Evolutionary conservation across 192 early-diverging fungal genomes (phyloP), one percentile per base, ranked within the genome.

Genomic region (Fimicolochytrium jonesii): DNA sequence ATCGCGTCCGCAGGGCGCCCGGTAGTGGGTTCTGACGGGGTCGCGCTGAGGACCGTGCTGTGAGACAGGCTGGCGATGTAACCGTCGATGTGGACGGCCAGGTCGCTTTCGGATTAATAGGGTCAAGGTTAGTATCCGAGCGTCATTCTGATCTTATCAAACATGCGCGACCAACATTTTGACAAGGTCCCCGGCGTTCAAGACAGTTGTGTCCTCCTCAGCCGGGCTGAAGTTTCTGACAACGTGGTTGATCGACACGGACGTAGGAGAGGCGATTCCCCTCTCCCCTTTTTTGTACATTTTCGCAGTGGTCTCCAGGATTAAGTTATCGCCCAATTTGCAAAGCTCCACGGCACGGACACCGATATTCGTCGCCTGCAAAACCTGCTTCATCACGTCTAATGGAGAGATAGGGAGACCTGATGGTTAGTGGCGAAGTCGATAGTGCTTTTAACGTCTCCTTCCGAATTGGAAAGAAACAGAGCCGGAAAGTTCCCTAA

Each of bases 11-110:
- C 94, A 49, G 79, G 67, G 66, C 84, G 81, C 54, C 94, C 94
- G 44, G 83, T 90, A 52, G 89, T 80, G 23, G 87, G 83, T 17
- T 70, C 51, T 66, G 34, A 37, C 5, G 66, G 66, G 23, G 11
- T 55, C 50, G 88, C 23, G 59, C 46, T 71, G 37, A 92, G 78
- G 59, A 94, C 86, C 50, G 92, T 43, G 51, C 92, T 95, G 74
- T 90, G 85, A 26, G 87, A 92, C 29, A 86, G 82, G 37, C 86
- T 78, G 17, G 91, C 78, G 49, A 87, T 86, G 56, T 86, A 95
- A 52, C 92, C 93, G 67, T 95, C 93, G 36, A 95, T 83, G 60
- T 93, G 92, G 42, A 87, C 86, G 69, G 88, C 93, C 41, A 93
- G 73, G 60, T 95, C 91, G 69, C 84, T 85, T 62, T 32, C 48